Evolutionary conservation across 192 early-diverging fungal species (phyloP), one percentile per base, ranked within the genome.

Genomic region (Kickxella alabastrina): DNA sequence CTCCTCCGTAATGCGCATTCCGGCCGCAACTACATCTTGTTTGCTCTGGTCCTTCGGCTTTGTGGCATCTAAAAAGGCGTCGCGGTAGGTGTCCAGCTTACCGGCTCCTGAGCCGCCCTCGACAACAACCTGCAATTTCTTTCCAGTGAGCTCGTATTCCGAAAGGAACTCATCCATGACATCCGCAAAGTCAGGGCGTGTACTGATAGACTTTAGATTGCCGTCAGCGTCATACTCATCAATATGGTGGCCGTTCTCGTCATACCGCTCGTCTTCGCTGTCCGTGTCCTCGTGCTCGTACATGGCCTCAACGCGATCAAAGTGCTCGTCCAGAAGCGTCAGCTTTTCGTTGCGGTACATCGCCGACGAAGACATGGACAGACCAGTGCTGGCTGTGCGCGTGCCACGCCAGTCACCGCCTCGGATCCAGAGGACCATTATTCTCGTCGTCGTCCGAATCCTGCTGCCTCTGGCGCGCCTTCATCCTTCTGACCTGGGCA

Each of bases 281-380:
- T 77, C 74, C 0, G 34, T 28, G 15, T 55, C 54, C 8, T 62
- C 59, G 14, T 54, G 32, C 37, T 61, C 68, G 64, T 79, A 79
- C 53, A 67, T 57, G 2, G 59, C 68, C 57, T 75, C 77, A 36
- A 92, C 67, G 65, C 84, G 72, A 58, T 98, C 96, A 74, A 95
- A 98, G 54, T 85, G 87, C 54, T 95, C 92, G 80, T 98, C 96
- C 39, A 98, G 69, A 15, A 92, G 77, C 6, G 87, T 88, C 18
- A 99, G 75, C 52, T 93, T 85, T 35, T 86, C 84, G 63, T 93
- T 97, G 65, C 96, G 85, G 74, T 84, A 89, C 90, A 97, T 89
- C 35, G 87, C 84, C 6, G 92, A 92, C 14, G 93, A 93, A 1
- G 92, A 86, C 90, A 97, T 92, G 9, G 94, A 95, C 24, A 89